A percentile compares a stretch with the other conserved stretches of the same genome.
phyloP scores from a whole-genome alignment of 2,329 filamentous ascomycete species.

The Arthrobotrys conoides region DNA sequence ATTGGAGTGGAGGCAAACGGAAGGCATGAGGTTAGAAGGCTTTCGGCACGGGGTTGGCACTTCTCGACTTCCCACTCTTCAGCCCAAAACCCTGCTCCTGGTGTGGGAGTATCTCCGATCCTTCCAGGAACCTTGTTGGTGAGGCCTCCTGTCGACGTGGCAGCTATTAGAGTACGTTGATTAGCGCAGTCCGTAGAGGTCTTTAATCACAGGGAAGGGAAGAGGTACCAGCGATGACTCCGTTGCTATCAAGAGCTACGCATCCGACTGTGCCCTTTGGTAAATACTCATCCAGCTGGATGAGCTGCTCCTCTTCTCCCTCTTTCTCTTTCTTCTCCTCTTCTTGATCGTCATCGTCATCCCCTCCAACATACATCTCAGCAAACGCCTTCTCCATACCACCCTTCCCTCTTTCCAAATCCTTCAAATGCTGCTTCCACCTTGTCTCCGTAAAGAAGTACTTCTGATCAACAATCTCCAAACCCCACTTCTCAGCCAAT shows the following conservation, averaged over 20 bases:
- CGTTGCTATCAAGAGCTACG: conserved; percentile 82
- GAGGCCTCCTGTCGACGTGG: conserved; percentile 79
- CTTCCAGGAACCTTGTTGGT: conserved; percentile 90
- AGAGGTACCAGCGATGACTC: conserved; percentile 74
- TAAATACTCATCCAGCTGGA: conserved; percentile 73
- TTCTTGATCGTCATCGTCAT: conserved; percentile 62
- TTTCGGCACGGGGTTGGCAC: not conserved
- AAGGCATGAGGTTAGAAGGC: conserved; percentile 10
- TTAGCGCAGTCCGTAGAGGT: no score
- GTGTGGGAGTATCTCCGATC: conserved; percentile 86
- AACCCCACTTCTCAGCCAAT: conserved; percentile 77
- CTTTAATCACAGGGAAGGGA: no score
- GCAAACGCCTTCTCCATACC: conserved; percentile 42
- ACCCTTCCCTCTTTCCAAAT: conserved; percentile 68
- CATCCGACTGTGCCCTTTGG: conserved; percentile 88
- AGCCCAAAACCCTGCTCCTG: conserved; percentile 91
- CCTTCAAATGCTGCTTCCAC: conserved; percentile 82
- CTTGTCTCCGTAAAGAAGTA: conserved; percentile 85
- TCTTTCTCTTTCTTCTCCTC: conserved; percentile 63
- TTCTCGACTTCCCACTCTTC: conserved; percentile 77
- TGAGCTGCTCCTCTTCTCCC: conserved; percentile 66
- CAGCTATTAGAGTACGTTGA: conserved; percentile 65
- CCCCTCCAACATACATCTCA: conserved; percentile 33
- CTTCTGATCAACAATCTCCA: conserved; percentile 77
- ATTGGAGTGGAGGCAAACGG: conserved; percentile 61